Conservation (phyloP, 2,329 filamentous ascomycete genomes). For the Thielaviopsis musarum region DNA sequence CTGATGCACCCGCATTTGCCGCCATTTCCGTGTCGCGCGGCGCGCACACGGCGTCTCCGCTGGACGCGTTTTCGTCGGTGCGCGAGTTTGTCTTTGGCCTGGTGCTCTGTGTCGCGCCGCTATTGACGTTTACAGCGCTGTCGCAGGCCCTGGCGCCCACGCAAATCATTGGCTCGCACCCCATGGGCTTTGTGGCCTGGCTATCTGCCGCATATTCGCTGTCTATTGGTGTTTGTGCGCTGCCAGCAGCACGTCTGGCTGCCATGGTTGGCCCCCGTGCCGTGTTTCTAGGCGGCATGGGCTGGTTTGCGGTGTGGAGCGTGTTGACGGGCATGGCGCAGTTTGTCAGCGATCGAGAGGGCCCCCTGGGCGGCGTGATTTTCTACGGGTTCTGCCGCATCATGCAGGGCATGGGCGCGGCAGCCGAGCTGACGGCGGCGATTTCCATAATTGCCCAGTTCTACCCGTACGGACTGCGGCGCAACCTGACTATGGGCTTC, state of each 20-base stretch:
- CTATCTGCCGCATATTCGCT: constrained; percentile 39
- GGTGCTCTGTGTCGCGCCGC: constrained; percentile 9
- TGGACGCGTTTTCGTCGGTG: constrained; percentile 9
- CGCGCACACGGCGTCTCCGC: not conserved
- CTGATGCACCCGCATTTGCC: not conserved
- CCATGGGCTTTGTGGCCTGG: constrained; percentile 22
- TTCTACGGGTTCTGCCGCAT: constrained; percentile 23
- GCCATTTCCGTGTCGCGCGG: not conserved
- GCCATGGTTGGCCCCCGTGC: constrained; percentile 39
- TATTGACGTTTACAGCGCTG: constrained; percentile 10
- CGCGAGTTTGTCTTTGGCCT: constrained; percentile 12
- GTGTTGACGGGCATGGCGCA: constrained; percentile 26
- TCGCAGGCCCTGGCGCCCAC: constrained; percentile 11
- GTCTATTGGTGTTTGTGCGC: constrained; percentile 38
- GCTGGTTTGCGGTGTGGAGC: constrained; percentile 38
- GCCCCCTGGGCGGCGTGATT: constrained; percentile 28
- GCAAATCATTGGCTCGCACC: constrained; percentile 9
- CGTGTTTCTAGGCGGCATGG: constrained; percentile 34
- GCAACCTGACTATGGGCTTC: constrained; percentile 41
- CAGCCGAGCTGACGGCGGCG: constrained; percentile 45
- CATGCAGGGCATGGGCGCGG: constrained; percentile 43
- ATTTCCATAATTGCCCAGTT: constrained; percentile 43
- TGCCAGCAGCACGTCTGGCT: constrained; percentile 38
- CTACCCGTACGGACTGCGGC: constrained; percentile 38
- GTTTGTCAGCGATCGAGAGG: constrained; percentile 10